phyloP scores from a whole-genome alignment of 768 basidiomycete species.

The Naganishia vaughanmartiniae region DNA sequence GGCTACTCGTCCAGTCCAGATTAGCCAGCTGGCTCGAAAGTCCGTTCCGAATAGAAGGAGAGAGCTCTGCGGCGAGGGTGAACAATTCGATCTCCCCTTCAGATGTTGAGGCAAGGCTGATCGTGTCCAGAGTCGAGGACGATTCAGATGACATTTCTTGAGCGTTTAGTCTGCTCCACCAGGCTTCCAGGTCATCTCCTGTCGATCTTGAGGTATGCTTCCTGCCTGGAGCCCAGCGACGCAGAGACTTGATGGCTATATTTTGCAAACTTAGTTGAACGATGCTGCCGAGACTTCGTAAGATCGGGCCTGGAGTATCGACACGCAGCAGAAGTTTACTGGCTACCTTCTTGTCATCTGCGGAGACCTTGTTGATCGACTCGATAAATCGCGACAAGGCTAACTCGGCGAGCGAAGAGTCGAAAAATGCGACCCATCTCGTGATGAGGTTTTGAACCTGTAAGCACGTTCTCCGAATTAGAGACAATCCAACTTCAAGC shows the following conservation, averaged over 20 bases:
- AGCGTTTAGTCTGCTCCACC: background rate
- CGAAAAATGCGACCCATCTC: constrained; percentile 16
- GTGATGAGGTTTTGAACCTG: background rate
- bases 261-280: background rate
- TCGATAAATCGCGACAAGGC: constrained; percentile 1
- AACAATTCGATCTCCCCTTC: background rate
- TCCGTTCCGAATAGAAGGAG: background rate
- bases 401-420: constrained; percentile 6
- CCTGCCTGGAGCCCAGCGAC: constrained; percentile 3
- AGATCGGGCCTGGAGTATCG: background rate
- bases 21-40: background rate
- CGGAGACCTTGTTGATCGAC: background rate
- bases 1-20: background rate
- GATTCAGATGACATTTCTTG: background rate
- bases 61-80: background rate
- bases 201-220: constrained; percentile 4
- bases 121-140: background rate
- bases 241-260: constrained; percentile 1
- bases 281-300: background rate
- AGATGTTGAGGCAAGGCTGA: too few relatives aligned
- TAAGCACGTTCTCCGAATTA: background rate
- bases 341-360: background rate
- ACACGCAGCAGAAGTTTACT: background rate
- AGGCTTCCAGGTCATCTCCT: constrained; percentile 3
- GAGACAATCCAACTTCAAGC: background rate